A percentile compares a stretch with the other conserved stretches of the same genome.
Conservation (phyloP, 2,329 filamentous ascomycete genomes). For the Colletotrichum orbiculare region DNA sequence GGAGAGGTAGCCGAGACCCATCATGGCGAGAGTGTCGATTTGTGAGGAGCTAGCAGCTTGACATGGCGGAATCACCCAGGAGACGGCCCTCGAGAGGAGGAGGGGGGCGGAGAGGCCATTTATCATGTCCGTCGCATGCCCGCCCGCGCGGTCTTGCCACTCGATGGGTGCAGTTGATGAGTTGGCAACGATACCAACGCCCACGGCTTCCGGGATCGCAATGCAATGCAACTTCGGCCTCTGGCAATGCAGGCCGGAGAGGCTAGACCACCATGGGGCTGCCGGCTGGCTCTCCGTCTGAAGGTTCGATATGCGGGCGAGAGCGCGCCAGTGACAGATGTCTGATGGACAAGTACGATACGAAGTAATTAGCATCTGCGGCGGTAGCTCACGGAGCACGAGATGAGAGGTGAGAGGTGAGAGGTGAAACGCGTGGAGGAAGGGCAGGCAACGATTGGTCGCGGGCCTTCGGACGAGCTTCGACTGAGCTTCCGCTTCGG, state of each 20-base stretch:
- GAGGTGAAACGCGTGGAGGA: constrained; percentile 29
- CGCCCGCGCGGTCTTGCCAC: neutral
- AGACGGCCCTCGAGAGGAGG: constrained; percentile 1
- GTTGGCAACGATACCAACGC: neutral
- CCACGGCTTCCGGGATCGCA: constrained; percentile 12
- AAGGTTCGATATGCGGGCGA: neutral
- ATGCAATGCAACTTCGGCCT: constrained; percentile 14
- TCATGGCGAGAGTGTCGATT: constrained; percentile 15
- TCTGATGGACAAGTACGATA: neutral
- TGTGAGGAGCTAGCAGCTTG: constrained; percentile 7
- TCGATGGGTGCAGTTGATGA: neutral
- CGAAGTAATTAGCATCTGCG: constrained; percentile 2
- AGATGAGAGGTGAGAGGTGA: neutral
- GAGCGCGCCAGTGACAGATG: neutral
- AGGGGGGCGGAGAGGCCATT: constrained; percentile 20
- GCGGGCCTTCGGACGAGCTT: neutral
- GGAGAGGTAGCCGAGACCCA: constrained; percentile 30
- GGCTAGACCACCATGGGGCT: constrained; percentile 7
- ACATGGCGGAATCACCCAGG: constrained; percentile 22
- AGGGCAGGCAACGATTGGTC: constrained; percentile 21
- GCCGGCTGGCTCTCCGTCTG: constrained; percentile 11
- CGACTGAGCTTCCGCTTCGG: constrained; percentile 22
- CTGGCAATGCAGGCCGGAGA: neutral
- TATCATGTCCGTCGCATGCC: constrained; percentile 26
- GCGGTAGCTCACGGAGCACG: neutral